Conservation (phyloP, 441 rosid genomes). For the Daphne laureola region DNA sequence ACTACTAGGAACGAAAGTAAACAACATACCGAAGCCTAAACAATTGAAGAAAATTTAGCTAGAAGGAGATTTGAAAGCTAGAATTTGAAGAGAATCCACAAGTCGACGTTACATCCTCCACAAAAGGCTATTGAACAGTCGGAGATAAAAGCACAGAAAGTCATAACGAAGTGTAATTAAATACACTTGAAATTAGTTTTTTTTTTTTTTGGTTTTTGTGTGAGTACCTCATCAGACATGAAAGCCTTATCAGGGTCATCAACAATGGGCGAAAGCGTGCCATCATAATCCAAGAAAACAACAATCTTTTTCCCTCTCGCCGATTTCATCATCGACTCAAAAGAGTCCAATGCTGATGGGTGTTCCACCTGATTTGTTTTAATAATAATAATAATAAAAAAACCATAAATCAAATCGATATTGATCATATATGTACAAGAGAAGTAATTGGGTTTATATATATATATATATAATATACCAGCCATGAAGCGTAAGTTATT, state of each 20-base stretch:
- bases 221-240: conserved; percentile 32
- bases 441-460: too few relatives aligned
- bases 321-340: conserved; percentile 20
- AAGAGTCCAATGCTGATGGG: conserved; percentile 31
- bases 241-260: conserved; percentile 35
- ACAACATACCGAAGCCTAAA: too few relatives aligned
- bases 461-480: conserved; percentile 20
- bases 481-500: conserved; percentile 31
- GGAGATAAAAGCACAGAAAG: too few relatives aligned
- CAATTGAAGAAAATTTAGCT: too few relatives aligned
- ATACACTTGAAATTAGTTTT: neutral
- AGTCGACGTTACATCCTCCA: too few relatives aligned
- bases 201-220: neutral
- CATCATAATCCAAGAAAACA: conserved; percentile 48
- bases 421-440: too few relatives aligned
- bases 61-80: too few relatives aligned
- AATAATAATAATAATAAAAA: neutral
- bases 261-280: conserved; percentile 42
- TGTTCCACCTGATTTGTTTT: conserved; percentile 21
- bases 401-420: neutral
- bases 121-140: too few relatives aligned
- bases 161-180: too few relatives aligned
- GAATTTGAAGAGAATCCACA: too few relatives aligned
- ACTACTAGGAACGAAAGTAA: too few relatives aligned
- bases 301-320: conserved; percentile 34